Base-by-base conservation (phyloP, 2,329 filamentous ascomycete genomes). In the Colletotrichum coccodes region DNA sequence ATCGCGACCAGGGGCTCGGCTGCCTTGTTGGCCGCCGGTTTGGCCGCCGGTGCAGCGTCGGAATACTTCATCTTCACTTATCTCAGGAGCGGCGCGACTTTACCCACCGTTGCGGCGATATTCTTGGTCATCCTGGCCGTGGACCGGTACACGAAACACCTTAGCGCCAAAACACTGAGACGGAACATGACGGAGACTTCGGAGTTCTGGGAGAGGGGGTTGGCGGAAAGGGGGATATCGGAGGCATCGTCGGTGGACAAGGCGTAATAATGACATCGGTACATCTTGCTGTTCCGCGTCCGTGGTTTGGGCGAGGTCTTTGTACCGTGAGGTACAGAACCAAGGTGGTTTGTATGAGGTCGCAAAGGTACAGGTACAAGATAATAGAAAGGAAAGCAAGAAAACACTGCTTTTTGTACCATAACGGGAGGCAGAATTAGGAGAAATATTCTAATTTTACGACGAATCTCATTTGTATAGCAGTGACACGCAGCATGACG, bases 151-250 rank as follows among this genome's bases (percentile, higher is more conserved):
- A 66, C 67, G 7, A 70, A 66, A n/a, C 38, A 66, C 11, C 30
- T 70, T 30, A 70, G 57, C n/a, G 67, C 67, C 16, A 61, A 66
- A 30, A 65, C 49, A 4, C 36, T 66, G n/a, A 56, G 67, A 30
- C 58, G 62, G 2, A 66, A 70, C n/a, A 16, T 66, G 36, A 70
- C 57, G 6, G 67, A 52, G n/a, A 34, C 32, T 4, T 21, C 54
- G 14, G 56, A 62, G 14, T 46, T 36, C 16, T 70, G 64, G 44
- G 62, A 70, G 40, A 61, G 53, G 8, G 60, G 26, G 0, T 30
- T 50, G 61, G 30, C 44, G 26, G 36, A 58, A 6, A 56, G 34
- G 28, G 26, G 40, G 16, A 28, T 44, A 23, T 46, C 38, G 18
- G 38, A 44, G 26, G 18, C 16, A 2, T 42, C 36, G 32, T 42